Evolutionary conservation across 768 basidiomycete species (phyloP), one percentile per base, ranked within the genome.

Genomic region (Amanita pallidorosea): DNA sequence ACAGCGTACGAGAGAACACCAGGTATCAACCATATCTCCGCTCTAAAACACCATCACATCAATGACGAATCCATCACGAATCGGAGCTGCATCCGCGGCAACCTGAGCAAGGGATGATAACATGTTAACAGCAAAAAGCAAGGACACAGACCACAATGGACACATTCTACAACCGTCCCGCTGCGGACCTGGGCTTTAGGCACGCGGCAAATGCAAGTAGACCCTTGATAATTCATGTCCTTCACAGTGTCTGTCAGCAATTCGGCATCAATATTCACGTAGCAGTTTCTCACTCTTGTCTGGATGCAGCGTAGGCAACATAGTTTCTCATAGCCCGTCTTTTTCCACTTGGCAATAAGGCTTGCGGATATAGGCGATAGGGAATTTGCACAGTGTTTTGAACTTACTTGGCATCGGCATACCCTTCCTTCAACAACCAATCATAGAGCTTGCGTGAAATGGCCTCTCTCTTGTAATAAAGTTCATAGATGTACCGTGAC

Each of bases 161-260:
- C 87, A 67, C 95, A 99, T 65, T 99, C 92, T 1, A 98, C 94
- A 29, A 97, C 72, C 3, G 89, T 93, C 5, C 93, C 95, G 46
- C 78, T 72, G 50, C 90, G 86, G 22, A 99, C 77, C 61, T 93
- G 86, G 4, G 89, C 85, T 65, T 97, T 99, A 4, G 96, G 96
- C 45, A 98, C 94, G 55, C 96, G 79, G 66, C 96, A 99, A 43
- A 99, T 87, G 66, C 96, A 99, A 29, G 96, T 96, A 18, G 92
- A 95, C 9, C 95, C 96, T 72, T 93, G 88, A 62, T 97, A 97
- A 69, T 97, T 98, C 95, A 97, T 97, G 66, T 97, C 96, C 92
- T 94, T 53, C 2, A 45, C 34, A 46, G 23, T 31, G 4, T 50
- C 22, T 9, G 25, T 29, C 29, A 51, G 29, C 36, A 56, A 17